Percentiles rank a stretch among this genome's conserved stretches.
Evolutionary conservation across 2,329 filamentous ascomycete genomes (phyloP).

Genomic region (Lachnellula willkommii): DNA sequence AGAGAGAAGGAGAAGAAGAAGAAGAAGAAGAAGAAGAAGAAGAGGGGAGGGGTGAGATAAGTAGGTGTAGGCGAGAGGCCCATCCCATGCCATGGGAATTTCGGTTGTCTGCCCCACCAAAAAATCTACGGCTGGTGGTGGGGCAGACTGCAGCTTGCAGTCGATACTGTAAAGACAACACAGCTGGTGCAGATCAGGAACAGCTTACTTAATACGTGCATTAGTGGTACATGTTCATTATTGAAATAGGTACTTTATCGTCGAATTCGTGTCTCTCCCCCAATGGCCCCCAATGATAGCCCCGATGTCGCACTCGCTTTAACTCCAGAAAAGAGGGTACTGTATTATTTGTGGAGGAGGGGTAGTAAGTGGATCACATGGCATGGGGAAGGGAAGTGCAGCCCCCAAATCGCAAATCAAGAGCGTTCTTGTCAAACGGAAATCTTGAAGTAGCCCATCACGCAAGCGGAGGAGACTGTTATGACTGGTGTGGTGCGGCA

Average conservation of each 20-base stretch:
- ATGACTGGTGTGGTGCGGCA: too few species aligned
- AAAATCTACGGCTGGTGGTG: background rate
- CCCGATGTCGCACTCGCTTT: background rate
- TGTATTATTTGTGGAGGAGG: background rate
- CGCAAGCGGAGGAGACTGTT: too few species aligned
- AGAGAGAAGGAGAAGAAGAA: slow-evolving; percentile 2
- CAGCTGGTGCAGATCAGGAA: too few species aligned
- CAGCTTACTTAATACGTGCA: background rate
- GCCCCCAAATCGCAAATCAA: too few species aligned
- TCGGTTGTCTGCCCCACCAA: background rate
- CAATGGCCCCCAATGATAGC: background rate
- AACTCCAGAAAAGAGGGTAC: too few species aligned
- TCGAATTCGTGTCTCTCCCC: slow-evolving; percentile 2
- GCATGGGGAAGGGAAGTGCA: background rate
- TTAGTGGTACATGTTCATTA: background rate
- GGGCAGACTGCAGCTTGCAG: background rate
- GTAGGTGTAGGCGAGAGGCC: background rate
- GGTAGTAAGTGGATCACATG: background rate
- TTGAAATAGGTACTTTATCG: background rate
- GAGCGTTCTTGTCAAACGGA: too few species aligned
- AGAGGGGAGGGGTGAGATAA: slow-evolving; percentile 3
- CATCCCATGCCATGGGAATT: background rate
- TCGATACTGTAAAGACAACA: background rate
- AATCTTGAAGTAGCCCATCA: too few species aligned
- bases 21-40: slow-evolving; percentile 3